A percentile compares a stretch with the other conserved stretches of the same genome.
Conservation (phyloP, 306 rosid genomes). For the Luffa acutangula region DNA sequence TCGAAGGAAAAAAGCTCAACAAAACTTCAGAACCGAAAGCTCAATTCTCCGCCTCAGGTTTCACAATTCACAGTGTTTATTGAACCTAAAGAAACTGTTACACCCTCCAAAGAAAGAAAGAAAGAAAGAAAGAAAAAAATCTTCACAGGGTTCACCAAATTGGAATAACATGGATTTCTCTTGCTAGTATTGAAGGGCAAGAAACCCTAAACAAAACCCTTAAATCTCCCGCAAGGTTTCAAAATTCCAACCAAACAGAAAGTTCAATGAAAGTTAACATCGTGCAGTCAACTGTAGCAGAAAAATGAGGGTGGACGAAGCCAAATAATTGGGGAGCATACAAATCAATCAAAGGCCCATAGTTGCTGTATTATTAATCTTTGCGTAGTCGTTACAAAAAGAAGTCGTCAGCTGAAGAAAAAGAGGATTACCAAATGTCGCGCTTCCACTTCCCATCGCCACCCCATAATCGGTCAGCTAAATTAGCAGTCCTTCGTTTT, state of each 20-base stretch:
- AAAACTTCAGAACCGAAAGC: background rate
- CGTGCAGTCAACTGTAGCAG: background rate
- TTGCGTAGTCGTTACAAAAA: background rate
- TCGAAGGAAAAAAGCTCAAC: background rate
- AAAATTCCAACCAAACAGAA: background rate
- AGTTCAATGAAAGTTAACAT: background rate
- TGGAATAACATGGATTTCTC: background rate
- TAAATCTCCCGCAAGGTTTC: background rate
- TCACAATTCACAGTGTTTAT: background rate
- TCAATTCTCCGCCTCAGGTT: background rate
- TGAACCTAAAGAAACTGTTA: background rate
- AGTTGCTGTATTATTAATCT: background rate
- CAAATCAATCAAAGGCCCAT: background rate
- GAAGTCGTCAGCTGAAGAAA: constrained; percentile 4
- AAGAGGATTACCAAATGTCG: background rate
- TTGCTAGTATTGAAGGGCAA: background rate
- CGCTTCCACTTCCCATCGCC: background rate
- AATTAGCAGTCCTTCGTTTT: background rate
- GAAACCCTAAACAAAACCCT: constrained; percentile 5
- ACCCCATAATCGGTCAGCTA: background rate
- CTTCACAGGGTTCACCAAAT: background rate
- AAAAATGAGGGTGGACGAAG: background rate
- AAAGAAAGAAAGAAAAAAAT: background rate
- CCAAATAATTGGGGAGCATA: background rate
- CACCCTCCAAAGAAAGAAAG: background rate